A percentile compares a stretch with the other conserved stretches of the same genome.
phyloP scores from a whole-genome alignment of 2,329 filamentous ascomycete species.

The Hirsutella thompsonii region DNA sequence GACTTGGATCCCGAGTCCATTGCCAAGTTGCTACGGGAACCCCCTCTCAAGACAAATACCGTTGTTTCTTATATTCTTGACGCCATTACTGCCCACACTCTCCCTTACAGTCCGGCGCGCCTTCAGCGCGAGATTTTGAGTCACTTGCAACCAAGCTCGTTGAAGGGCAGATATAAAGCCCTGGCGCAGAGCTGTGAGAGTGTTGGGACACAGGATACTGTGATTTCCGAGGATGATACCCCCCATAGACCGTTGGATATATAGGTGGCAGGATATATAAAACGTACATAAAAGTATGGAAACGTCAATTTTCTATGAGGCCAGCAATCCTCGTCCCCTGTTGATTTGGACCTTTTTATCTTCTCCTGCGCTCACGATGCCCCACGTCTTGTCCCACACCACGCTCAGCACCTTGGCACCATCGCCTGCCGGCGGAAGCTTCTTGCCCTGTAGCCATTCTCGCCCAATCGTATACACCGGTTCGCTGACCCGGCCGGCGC shows the following conservation, averaged over 20 bases:
- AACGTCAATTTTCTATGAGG: slow-evolving; percentile 14
- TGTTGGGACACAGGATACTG: not conserved
- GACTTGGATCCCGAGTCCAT: slow-evolving; percentile 34
- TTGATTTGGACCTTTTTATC: slow-evolving; percentile 95
- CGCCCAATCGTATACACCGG: slow-evolving; percentile 63
- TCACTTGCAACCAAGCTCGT: slow-evolving; percentile 13
- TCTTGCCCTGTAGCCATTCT: slow-evolving; percentile 54
- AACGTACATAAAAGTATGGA: not conserved
- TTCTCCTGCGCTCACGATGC: slow-evolving; percentile 84
- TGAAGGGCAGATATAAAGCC: slow-evolving; percentile 11
- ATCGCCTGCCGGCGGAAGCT: slow-evolving; percentile 58
- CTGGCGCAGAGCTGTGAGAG: slow-evolving; percentile 13
- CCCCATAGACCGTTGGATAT: not conserved
- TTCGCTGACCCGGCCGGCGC: slow-evolving; percentile 55
- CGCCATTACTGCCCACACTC: slow-evolving; percentile 34
- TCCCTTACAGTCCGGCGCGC: slow-evolving; percentile 34
- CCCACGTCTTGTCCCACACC: slow-evolving; percentile 72
- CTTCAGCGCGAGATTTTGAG: slow-evolving; percentile 31
- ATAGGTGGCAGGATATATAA: not conserved
- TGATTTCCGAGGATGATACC: not conserved
- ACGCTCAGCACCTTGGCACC: slow-evolving; percentile 86
- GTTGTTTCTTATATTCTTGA: slow-evolving; percentile 47
- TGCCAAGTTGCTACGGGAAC: slow-evolving; percentile 43
- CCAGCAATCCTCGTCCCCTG: slow-evolving; percentile 42
- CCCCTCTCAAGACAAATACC: slow-evolving; percentile 42